Conservation (phyloP, 345 rosid genomes). For the Euphorbia tirucalli region DNA sequence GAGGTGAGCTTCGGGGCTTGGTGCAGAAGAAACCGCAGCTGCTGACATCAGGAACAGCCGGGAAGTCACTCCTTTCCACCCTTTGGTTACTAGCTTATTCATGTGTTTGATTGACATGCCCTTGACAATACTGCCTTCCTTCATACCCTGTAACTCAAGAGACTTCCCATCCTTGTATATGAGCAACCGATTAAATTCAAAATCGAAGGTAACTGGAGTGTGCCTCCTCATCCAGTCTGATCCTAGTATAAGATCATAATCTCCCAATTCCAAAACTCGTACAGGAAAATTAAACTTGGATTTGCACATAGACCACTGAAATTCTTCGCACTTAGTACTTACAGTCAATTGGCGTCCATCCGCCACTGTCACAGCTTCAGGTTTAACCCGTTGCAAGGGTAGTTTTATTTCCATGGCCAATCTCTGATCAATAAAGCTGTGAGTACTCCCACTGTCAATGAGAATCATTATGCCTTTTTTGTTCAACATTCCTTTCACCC, state of each 20-base stretch:
- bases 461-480: not conserved
- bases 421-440: not conserved
- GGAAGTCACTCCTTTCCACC: not conserved
- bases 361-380: not conserved
- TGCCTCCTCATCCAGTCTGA: not conserved
- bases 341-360: not conserved
- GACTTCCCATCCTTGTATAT: not conserved
- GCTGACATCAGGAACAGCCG: not conserved
- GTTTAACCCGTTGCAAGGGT: not conserved
- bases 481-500: not conserved
- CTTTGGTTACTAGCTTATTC: not conserved
- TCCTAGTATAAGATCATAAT: not conserved
- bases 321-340: not conserved
- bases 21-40: too few species aligned
- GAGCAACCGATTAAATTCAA: not conserved
- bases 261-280: not conserved
- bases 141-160: not conserved
- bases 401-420: too few species aligned
- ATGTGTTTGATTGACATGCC: not conserved
- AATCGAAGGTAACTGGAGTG: not conserved
- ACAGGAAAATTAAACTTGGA: not conserved
- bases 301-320: not conserved
- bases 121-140: not conserved
- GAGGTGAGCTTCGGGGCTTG: too few species aligned
- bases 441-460: not conserved